Evolutionary conservation across 78 protist genomes (phyloP).

Genomic region (Emiliania huxleyi): DNA sequence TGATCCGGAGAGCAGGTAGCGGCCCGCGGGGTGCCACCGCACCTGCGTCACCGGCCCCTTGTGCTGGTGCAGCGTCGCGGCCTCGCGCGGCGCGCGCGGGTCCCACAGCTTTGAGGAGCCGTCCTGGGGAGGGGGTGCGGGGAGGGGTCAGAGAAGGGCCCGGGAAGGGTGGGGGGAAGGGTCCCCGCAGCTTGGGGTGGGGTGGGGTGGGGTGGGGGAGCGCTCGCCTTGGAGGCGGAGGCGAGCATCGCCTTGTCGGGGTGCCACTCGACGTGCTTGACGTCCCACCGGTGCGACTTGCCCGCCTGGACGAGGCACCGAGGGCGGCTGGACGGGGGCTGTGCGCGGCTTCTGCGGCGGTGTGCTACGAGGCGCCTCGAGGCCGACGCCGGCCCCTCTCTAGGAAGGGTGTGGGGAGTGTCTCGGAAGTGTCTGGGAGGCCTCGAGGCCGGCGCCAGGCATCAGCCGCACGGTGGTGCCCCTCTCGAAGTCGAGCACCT

Average conservation of each 20-base stretch:
- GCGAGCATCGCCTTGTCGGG: slow-evolving; percentile 77
- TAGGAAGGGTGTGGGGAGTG: no score
- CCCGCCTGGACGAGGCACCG: no score
- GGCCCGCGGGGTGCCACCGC: slow-evolving; percentile 77
- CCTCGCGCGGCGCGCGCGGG: slow-evolving; percentile 57
- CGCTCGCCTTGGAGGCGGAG: slow-evolving; percentile 78
- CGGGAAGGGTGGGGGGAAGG: no score
- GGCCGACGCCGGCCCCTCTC: no score
- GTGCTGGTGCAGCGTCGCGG: slow-evolving; percentile 74
- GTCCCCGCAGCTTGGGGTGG: no score
- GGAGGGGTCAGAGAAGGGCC: no score
- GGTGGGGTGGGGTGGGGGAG: no score
- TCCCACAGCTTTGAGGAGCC: slow-evolving; percentile 86
- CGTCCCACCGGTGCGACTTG: slow-evolving; percentile 84
- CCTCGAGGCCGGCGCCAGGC: slow-evolving; percentile 48
- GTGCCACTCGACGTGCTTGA: slow-evolving; percentile 83
- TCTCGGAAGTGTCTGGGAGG: no score
- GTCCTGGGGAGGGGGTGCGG: no score
- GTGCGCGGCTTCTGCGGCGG: no score
- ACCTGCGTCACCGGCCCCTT: slow-evolving; percentile 60
- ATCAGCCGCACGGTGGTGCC: background rate
- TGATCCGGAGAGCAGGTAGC: slow-evolving; percentile 73
- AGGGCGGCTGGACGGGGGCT: no score
- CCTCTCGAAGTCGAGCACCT: slow-evolving; percentile 77
- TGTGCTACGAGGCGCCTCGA: no score